Evolutionary conservation across 202 grass and related monocot genomes (phyloP).

Genomic region (Panicum hallii): DNA sequence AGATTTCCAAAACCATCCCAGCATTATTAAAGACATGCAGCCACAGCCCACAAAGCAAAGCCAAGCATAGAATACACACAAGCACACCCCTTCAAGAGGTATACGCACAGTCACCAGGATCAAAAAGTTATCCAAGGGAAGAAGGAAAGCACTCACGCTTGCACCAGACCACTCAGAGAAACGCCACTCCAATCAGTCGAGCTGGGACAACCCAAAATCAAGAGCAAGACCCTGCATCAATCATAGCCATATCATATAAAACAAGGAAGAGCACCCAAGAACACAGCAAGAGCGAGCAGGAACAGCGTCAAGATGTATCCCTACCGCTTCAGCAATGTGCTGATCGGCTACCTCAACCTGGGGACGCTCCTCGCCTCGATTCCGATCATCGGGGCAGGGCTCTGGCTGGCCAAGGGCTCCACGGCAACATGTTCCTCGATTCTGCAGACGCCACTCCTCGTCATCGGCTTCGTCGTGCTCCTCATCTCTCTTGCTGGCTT

Average conservation of each 20-base stretch:
- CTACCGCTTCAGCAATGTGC: conserved; percentile 79
- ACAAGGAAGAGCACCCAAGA: conserved; percentile 38
- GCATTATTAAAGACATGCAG: conserved; percentile 67
- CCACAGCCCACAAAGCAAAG: conserved; percentile 53
- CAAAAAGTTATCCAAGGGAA: conserved; percentile 32
- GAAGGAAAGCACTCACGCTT: conserved; percentile 23
- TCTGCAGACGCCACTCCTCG: conserved; percentile 89
- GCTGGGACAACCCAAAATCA: conserved; percentile 40
- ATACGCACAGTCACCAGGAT: conserved; percentile 58
- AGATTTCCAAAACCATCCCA: conserved; percentile 58
- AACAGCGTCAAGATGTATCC: conserved; percentile 64
- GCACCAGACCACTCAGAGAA: conserved; percentile 48
- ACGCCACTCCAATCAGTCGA: conserved; percentile 48
- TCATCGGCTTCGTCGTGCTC: conserved; percentile 78
- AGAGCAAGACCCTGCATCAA: conserved; percentile 45
- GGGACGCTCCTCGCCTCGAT: conserved; percentile 84
- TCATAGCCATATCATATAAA: conserved; percentile 47
- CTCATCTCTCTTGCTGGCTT: conserved; percentile 86
- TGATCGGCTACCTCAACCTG: conserved; percentile 94
- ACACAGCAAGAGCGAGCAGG: conserved; percentile 9
- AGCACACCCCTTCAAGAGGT: conserved; percentile 47
- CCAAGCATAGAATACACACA: conserved; percentile 48
- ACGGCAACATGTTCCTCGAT: conserved; percentile 70
- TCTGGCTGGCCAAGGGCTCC: conserved; percentile 84
- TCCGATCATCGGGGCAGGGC: conserved; percentile 80